Base-by-base conservation (phyloP, 257 asterid genomes). In the Gynochthodes officinalis region DNA sequence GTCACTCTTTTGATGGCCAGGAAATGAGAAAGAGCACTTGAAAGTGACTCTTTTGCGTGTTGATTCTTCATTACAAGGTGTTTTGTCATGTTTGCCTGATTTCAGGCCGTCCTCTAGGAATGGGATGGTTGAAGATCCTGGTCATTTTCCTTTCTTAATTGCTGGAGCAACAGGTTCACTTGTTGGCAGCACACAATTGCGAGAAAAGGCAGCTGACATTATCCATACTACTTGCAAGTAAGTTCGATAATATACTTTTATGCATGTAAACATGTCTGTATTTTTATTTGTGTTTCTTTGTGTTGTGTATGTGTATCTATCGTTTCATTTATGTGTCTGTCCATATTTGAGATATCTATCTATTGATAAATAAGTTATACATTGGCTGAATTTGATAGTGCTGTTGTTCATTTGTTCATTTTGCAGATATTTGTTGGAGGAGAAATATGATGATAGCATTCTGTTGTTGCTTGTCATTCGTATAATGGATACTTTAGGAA, bases 1-100 rank as follows among this genome's bases (percentile, higher is more conserved):
- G 48, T 52, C 67, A 19, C 52, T 83, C 77, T 37, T 75, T 78
- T 73, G 74, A 73, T 86, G 75, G 72, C 79, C 92, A 95, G 99
- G 96, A 74, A 83, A 79, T 72, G 98, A 90, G 92, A 95, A 95
- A 86, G 98, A 92, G 77, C 99, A 95, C 89, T 81, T 95, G 84
- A 95, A 95, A 86, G 98, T 95, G 94, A 90, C 98, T 77, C 98
- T 95, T 81, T 86, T 95, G 76, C 99, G 99, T 72, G 84, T 95
- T 76, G 96, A 92, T 86, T 95, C 99, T 66, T 88, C 99, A 69
- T 82, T 95, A 73, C 99, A 92, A 85, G 99, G 99, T 67, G 96
- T 86, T 85, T 81, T 88, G 76, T 90, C 98, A 62, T 95, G 99
- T 83, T 90, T 95, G 82, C 99, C 99, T 73, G 99, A 95, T 85